Evolutionary conservation across 169 alveolate genomes (phyloP), one percentile per base, ranked within the genome.

Genomic region (Theileria equi): DNA sequence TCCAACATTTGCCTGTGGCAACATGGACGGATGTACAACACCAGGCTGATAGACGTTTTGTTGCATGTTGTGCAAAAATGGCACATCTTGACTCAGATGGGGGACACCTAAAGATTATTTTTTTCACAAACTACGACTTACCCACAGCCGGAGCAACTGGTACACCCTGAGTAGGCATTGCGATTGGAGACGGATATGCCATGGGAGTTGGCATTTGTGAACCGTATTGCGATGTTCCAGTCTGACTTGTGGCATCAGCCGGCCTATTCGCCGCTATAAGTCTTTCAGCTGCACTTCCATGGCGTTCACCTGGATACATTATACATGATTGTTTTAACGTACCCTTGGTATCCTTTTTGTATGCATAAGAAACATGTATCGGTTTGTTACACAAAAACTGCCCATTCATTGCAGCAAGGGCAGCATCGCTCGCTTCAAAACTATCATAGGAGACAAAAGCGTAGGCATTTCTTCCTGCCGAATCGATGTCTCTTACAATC

Each of bases 351-450:
- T 96, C 98, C 77, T 96, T 96, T 85, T 98, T 97, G 80, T 91
- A 96, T 0, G 99, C 99, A 89, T 96, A 96, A 8, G 98, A 94
- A 45, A 98, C 99, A 47, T 94, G 94, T 62, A 98, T 95, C 36
- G 97, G 98, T 71, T 95, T 90, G 71, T 96, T 96, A 72, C 98
- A 91, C 29, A 96, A 76, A 83, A 93, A 95, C 88, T 94, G 97
- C 71, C 96, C 95, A 72, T 95, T 95, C 98, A 98, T 94, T 26
- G 98, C 94, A 49, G 93, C 93, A 45, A 97, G 91, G 8, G 99
- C 99, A n/a, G 95, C 92, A 83, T 98, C 99, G 44, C 99, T 93
- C 25, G 98, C 92, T 68, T 98, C 99, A 83, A 98, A 98, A 82
- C 96, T 93, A 83, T 96, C 99, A 89, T 86, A 97, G 60, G 97